Evolutionary conservation across 2,329 filamentous ascomycete genomes (phyloP).

Genomic region (Madurella mycetomatis): DNA sequence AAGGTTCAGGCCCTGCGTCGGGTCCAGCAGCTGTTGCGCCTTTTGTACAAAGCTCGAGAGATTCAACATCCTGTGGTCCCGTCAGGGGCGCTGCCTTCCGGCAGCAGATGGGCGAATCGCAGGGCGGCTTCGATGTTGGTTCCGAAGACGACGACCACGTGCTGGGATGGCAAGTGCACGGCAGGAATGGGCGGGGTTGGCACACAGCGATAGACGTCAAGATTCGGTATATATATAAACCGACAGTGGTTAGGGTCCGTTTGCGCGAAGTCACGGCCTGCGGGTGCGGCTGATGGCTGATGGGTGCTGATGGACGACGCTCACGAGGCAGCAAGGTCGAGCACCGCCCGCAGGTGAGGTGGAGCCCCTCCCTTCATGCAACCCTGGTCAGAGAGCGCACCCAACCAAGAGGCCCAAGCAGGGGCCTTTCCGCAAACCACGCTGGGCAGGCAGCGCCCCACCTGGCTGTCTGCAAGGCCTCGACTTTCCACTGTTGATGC

Average conservation of each 20-base stretch:
- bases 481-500: not conserved
- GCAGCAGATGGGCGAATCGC: conserved; percentile 2
- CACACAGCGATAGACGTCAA: no score
- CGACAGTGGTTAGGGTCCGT: no score
- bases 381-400: no score
- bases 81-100: conserved; percentile 12
- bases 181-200: no score
- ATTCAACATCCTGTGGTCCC: conserved; percentile 49
- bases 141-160: not conserved
- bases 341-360: no score
- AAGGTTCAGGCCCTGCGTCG: conserved; percentile 69
- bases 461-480: no score
- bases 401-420: no score
- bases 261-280: not conserved
- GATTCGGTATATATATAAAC: no score
- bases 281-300: not conserved
- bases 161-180: not conserved
- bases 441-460: not conserved
- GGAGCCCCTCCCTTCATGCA: no score
- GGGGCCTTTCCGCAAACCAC: not conserved
- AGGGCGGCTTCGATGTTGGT: not conserved
- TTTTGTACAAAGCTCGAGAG: conserved; percentile 83
- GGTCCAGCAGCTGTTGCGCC: conserved; percentile 92
- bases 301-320: not conserved
- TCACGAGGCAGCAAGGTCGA: not conserved